These are phyloP conservation scores for Pelargonium cotyledonis DNA, from an alignment of 441 rosid species.

Conservation along the genomic window DNA sequence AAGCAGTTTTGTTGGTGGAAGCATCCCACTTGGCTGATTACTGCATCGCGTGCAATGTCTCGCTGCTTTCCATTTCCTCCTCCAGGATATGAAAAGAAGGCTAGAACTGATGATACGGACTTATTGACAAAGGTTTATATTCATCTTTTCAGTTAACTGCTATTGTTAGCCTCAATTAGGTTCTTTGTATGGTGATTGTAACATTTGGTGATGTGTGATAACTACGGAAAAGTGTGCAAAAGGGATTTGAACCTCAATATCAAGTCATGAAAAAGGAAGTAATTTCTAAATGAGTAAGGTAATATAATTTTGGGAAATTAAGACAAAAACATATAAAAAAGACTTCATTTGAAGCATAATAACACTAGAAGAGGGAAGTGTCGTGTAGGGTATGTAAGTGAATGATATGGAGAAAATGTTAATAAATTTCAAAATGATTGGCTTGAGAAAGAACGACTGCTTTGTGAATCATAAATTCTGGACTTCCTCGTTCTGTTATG, in stretches of 20 bases:
- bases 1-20: constrained; percentile 28
- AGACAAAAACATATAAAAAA: neutral
- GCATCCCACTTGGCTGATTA: constrained; percentile 29
- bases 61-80: constrained; percentile 90
- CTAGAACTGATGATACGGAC: constrained; percentile 40
- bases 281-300: neutral
- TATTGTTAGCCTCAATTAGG: constrained; percentile 4
- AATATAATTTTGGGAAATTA: neutral
- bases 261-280: neutral
- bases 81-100: constrained; percentile 78
- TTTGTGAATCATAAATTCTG: neutral
- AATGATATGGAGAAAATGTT: neutral
- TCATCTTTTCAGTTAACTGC: constrained; percentile 20
- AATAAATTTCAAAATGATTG: neutral
- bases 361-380: neutral
- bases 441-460: neutral
- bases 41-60: constrained; percentile 52
- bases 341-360: neutral
- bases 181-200: neutral
- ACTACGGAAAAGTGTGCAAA: neutral
- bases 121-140: constrained; percentile 45
- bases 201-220: neutral
- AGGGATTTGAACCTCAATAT: neutral
- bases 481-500: neutral
- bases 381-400: neutral